Base-by-base conservation (phyloP, 2,329 filamentous ascomycete genomes). In the Colletotrichum liriopes region DNA sequence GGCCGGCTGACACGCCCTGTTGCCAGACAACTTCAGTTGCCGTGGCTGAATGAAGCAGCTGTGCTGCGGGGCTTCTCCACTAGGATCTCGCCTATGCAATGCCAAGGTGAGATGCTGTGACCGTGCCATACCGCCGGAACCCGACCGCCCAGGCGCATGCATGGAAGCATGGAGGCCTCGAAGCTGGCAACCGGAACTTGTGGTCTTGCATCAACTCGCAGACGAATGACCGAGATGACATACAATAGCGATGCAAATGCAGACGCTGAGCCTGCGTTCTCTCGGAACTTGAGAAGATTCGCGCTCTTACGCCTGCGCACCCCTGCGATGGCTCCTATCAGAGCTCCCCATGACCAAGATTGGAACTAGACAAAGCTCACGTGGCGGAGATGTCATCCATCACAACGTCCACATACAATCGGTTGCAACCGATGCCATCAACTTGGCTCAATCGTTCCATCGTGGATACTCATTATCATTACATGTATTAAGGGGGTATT, bases 51-150 rank as follows among this genome's bases (percentile, higher is more conserved):
- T 47, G 49, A 47, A 26, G 20, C 32, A 55, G 49, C 49, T 39
- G 26, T 23, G 12, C 20, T n/a, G 58, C 58, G 35, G 65, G 51
- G n/a, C 20, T 35, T 37, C 49, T 39, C 65, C 49, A 68, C 65
- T 43, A 1, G 12, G 5, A 20, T 8, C 20, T 32, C 18, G 9
- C 63, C 41, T 26, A 16, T 23, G 54, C n/a, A 14, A 12, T 32
- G 54, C 18, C 5, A 14, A 29, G 16, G 26, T 14, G 41, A 49
- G 32, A 9, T 7, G 20, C 45, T 23, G n/a, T 18, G 6, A 11
- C 41, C 16, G 41, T 18, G 4, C 49, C 49, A 18, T 52, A 18
- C 49, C 29, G 49, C 49, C 26, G 26, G 8, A 32, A 52, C 14
- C 18, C 26, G 49, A 29, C 26, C 49, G 16, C 26, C 23, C 49